phyloP scores from a whole-genome alignment of 2,329 filamentous ascomycete species.

The Verticillium isaacii region DNA sequence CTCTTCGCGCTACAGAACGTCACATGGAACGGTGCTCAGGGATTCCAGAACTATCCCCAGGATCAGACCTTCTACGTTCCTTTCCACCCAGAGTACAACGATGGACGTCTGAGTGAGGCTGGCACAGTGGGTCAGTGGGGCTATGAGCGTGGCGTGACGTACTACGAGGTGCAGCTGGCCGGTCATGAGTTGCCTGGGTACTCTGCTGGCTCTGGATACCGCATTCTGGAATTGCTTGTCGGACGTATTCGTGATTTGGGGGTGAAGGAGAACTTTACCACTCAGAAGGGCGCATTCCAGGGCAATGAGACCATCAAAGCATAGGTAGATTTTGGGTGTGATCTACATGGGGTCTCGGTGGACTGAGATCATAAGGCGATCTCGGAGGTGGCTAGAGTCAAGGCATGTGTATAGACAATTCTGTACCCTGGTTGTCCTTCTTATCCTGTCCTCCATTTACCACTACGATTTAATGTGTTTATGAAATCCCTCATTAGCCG shows the following conservation, averaged over 20 bases:
- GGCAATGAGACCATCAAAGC: not conserved
- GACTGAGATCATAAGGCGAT: no score
- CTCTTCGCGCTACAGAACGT: conserved; percentile 65
- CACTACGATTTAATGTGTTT: no score
- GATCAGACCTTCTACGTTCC: conserved; percentile 8
- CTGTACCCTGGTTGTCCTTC: no score
- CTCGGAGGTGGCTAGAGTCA: no score
- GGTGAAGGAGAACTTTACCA: conserved; percentile 5
- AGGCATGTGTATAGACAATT: no score
- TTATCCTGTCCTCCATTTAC: no score
- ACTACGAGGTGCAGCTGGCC: conserved; percentile 10
- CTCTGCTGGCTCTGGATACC: conserved; percentile 19
- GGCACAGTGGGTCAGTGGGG: conserved; percentile 11
- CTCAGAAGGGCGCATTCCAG: not conserved
- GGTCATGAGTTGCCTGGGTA: conserved; percentile 22
- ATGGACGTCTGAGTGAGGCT: conserved; percentile 3
- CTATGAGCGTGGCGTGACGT: conserved; percentile 13
- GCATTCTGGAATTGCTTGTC: conserved; percentile 20
- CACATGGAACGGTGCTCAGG: conserved; percentile 63
- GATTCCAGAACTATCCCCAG: conserved; percentile 49
- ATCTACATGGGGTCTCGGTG: no score
- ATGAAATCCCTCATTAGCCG: no score
- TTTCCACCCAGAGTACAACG: conserved; percentile 23
- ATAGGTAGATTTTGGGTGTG: not conserved
- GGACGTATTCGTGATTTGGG: conserved; percentile 18